phyloP scores from a whole-genome alignment of 2,329 filamentous ascomycete genomes.

The Colletotrichum sp. region DNA sequence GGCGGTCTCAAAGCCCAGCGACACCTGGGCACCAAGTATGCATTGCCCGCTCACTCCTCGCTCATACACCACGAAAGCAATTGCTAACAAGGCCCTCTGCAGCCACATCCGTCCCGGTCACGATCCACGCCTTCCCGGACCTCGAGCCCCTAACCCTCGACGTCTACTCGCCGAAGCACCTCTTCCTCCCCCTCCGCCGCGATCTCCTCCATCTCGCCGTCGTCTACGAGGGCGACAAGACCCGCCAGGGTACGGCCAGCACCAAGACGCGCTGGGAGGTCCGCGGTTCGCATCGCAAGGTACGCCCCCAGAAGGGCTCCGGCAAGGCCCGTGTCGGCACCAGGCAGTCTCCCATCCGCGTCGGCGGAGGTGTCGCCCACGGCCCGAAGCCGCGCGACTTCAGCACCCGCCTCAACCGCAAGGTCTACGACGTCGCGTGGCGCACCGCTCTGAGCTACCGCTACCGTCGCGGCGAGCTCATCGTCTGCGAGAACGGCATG shows the following conservation, averaged over 20 bases:
- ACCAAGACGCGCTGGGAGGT: slow-evolving; percentile 85
- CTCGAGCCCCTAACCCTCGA: slow-evolving; percentile 84
- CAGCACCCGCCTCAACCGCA: slow-evolving; percentile 78
- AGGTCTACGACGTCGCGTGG: slow-evolving; percentile 96
- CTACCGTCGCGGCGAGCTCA: slow-evolving; percentile 84
- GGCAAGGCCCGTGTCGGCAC: slow-evolving; percentile 81
- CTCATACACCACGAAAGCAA: neutral
- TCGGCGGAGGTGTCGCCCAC: slow-evolving; percentile 85
- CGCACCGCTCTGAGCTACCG: slow-evolving; percentile 92
- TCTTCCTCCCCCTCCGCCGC: slow-evolving; percentile 84
- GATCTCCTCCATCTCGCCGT: slow-evolving; percentile 94
- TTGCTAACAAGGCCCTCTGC: slow-evolving; percentile 11
- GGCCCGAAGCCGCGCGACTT: slow-evolving; percentile 96
- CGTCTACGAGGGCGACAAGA: slow-evolving; percentile 88
- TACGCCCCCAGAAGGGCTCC: slow-evolving; percentile 85
- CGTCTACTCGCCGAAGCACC: slow-evolving; percentile 80
- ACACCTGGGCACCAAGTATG: slow-evolving; percentile 52
- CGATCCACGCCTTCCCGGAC: slow-evolving; percentile 87
- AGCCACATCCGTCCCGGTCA: slow-evolving; percentile 76
- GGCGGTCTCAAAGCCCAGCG: slow-evolving; percentile 37
- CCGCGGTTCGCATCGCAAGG: slow-evolving; percentile 81
- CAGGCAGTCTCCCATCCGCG: slow-evolving; percentile 80
- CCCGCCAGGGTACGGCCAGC: slow-evolving; percentile 84
- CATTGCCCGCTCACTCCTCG: slow-evolving; percentile 2
- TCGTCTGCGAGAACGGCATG: slow-evolving; percentile 81